Evolutionary conservation across 2,329 filamentous ascomycete genomes (phyloP).

Genomic region (Cercospora janseana): DNA sequence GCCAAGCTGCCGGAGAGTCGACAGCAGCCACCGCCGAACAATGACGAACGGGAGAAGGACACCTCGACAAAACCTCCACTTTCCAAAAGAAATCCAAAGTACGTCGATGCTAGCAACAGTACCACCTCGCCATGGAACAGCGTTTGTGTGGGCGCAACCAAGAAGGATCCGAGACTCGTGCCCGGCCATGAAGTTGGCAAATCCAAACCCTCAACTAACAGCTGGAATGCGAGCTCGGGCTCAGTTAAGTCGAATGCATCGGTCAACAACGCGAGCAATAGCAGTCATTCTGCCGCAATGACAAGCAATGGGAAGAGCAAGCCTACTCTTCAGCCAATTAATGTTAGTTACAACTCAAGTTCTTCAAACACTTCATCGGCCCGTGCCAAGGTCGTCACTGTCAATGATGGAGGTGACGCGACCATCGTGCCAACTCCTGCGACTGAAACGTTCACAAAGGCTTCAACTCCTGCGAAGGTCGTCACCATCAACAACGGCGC

Average conservation of each 20-base stretch:
- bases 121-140: background rate
- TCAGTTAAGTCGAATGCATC: slow-evolving; percentile 1
- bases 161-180: background rate
- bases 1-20: too few relatives aligned
- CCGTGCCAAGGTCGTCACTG: slow-evolving; percentile 7
- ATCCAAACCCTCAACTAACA: background rate
- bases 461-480: background rate
- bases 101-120: slow-evolving; percentile 9
- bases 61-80: background rate
- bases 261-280: background rate
- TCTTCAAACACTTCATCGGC: background rate
- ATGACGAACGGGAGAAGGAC: background rate
- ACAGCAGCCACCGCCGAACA: background rate
- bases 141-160: background rate
- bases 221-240: background rate
- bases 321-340: background rate
- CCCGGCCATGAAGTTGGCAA: background rate
- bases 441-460: background rate
- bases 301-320: background rate
- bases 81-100: background rate
- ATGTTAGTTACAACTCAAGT: background rate
- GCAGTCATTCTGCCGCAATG: background rate
- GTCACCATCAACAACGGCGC: background rate
- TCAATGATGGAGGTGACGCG: background rate
- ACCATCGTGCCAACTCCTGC: background rate